Evolutionary conservation across 805 yeast species (phyloP).

Genomic region (Blastobotrys terrestris): DNA sequence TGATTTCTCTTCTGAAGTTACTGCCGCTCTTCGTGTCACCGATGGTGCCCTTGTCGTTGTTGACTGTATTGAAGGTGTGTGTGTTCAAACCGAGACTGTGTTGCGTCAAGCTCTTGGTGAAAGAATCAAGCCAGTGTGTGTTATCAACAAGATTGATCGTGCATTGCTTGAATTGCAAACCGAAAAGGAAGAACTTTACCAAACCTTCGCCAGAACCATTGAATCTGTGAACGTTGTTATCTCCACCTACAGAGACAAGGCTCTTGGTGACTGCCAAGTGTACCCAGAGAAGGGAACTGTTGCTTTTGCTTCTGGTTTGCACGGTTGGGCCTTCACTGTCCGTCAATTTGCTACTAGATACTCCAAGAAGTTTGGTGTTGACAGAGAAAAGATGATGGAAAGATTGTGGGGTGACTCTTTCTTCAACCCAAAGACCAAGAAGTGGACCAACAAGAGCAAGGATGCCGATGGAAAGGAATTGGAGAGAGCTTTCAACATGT

Average conservation of each 20-base stretch:
- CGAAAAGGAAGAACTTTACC: conserved; percentile 98
- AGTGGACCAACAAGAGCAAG: conserved; percentile 93
- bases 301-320: conserved; percentile 99
- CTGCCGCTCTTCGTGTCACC: conserved; percentile 99
- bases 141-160: conserved; percentile 99
- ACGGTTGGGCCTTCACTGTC: conserved; percentile 99
- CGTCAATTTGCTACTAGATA: conserved; percentile 98
- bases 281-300: conserved; percentile 99
- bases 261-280: conserved; percentile 94
- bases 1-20: conserved; percentile 99
- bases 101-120: conserved; percentile 98
- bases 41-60: conserved; percentile 99
- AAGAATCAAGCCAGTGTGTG: conserved; percentile 98
- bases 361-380: conserved; percentile 99
- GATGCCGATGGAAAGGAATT: conserved; percentile 92
- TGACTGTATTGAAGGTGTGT: conserved; percentile 99
- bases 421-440: conserved; percentile 99
- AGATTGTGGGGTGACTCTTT: conserved; percentile 99
- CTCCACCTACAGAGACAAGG: conserved; percentile 86
- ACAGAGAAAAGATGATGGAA: conserved; percentile 95
- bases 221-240: conserved; percentile 99
- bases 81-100: conserved; percentile 99
- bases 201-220: conserved; percentile 96
- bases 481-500: conserved; percentile 99
- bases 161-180: conserved; percentile 98